Evolutionary conservation across 2,329 filamentous ascomycete genomes (phyloP).

Genomic region (Cordyceps farinosa): DNA sequence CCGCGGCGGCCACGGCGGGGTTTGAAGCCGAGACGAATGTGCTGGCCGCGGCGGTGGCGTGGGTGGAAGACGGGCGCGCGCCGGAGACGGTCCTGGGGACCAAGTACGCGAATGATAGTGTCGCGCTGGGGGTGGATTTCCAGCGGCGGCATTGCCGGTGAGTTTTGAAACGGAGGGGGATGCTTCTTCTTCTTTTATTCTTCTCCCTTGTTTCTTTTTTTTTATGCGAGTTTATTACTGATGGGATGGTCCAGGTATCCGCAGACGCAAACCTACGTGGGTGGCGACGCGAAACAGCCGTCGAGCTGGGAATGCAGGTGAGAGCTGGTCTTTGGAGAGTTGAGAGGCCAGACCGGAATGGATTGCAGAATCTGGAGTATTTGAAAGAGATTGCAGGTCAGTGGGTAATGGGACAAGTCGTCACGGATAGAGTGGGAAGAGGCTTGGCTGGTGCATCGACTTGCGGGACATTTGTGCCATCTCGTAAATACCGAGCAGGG

Average conservation of each 20-base stretch:
- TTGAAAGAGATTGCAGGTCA: too few species aligned
- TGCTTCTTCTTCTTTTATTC: too few species aligned
- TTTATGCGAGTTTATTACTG: not conserved
- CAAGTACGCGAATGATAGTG: conserved; percentile 3
- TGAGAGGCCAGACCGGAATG: too few species aligned
- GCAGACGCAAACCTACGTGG: conserved; percentile 2
- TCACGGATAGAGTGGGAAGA: too few species aligned
- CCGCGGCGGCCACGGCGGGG: conserved; percentile 21
- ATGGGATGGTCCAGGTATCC: not conserved
- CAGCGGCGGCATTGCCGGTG: conserved; percentile 10
- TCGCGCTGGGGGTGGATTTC: not conserved
- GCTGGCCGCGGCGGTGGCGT: conserved; percentile 43
- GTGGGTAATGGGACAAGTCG: not conserved
- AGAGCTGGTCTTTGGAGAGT: not conserved
- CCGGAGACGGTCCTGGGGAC: conserved; percentile 30
- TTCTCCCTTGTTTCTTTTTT: not conserved
- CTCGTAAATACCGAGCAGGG: too few species aligned
- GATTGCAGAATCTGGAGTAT: too few species aligned
- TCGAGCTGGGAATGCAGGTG: conserved; percentile 1
- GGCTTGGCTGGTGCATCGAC: not conserved
- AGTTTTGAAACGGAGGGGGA: not conserved
- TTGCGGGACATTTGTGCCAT: too few species aligned
- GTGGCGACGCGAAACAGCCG: not conserved
- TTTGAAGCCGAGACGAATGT: conserved; percentile 39
- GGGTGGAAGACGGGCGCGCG: conserved; percentile 42